Base-by-base conservation (phyloP, 1,284 basidiomycete genomes). In the Laetiporus sulphureus region DNA sequence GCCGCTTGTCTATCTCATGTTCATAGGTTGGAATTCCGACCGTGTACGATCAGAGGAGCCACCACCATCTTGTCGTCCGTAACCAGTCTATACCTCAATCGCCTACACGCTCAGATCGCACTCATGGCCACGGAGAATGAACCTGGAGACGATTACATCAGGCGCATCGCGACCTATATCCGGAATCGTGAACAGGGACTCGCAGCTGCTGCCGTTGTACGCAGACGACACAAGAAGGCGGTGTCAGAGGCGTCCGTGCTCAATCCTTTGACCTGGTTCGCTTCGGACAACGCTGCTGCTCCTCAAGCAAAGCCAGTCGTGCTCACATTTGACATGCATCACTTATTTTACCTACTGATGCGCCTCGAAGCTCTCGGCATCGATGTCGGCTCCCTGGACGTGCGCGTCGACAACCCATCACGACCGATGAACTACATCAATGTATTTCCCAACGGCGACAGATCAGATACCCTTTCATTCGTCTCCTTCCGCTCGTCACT, bases 311-410 rank as follows among this genome's bases (percentile, higher is more conserved):
- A 74, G 55, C 76, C 84, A 3, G 65, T 85, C 29, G 65, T 83
- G 10, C 74, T 92, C 36, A 61, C 75, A 6, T 73, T 88, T 51
- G 87, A 92, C 62, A 77, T 75, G 13, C 87, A 91, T 59, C 89
- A 86, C 53, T 75, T 95, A 10, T 91, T 87, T 72, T 95, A 93
- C 62, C 64, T 91, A 49, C 74, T 95, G 42, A 83, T 93, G 64
- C 83, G 89, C 34, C 73, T 93, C 50, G 91, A 95, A 61, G 88
- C 77, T 2, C 63, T 89, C 25, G 83, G 79, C 12, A 67, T 89
- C 42, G 65, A 77, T 38, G 73, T 88, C 25, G 91, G 91, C 39
- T 77, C 82, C n/a, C 72, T 95, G 43, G 91, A 95, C 59, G 77
- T 87, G 46, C 74, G 72, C 31, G 68, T 90, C 41, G 74, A 83